Base-by-base conservation (phyloP, 2,329 filamentous ascomycete species). In the Penicillium digitatum region DNA sequence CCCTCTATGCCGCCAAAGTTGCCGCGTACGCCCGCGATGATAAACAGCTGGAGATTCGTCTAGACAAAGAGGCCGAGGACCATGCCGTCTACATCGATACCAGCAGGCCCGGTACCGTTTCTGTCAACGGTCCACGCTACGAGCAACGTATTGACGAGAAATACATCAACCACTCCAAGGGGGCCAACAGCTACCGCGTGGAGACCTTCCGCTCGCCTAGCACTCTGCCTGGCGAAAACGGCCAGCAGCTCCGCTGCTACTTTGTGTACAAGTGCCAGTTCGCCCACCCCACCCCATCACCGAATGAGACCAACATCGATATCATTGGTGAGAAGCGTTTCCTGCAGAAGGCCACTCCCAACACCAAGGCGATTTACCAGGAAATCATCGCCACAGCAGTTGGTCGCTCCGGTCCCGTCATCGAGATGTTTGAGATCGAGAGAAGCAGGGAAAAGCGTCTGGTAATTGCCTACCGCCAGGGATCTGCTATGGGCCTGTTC, bases 81-180 rank as follows among this genome's bases (percentile, higher is more conserved):
- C 94, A 97, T 70, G 94, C 94, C 56, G 95, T 97, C 69, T 99
- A 97, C 78, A 97, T 99, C 64, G 94, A 99, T 73, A 99, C 94
- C 52, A 96, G 92, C 74, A 88, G 87, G 69, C 93, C 94, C 16
- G 94, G 94, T 62, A 80, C 89, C 65, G 89, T 87, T 56, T 82
- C 86, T 44, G 79, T 89, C 22, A 78, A 82, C 51, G 94, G 94
- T 2, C 92, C 94, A n/a, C 83, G 87, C 56, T 99, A 96, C 73
- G 94, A 99, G 78, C 87, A 90, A 71, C 85, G 93, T 57, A 89
- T 99, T 58, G 94, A 97, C 77, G 83, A 87, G 74, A 97, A 97
- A 80, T 97, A 97, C 72, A 83, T 99, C 64, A 91, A 97, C 73
- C 85, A 86, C 68, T 87, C 86, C 35, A 87, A 78, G 51, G 82